These are phyloP conservation scores for Metarhizium robertsii DNA, from an alignment of 2,329 filamentous ascomycete species.

Conservation along the genomic window DNA sequence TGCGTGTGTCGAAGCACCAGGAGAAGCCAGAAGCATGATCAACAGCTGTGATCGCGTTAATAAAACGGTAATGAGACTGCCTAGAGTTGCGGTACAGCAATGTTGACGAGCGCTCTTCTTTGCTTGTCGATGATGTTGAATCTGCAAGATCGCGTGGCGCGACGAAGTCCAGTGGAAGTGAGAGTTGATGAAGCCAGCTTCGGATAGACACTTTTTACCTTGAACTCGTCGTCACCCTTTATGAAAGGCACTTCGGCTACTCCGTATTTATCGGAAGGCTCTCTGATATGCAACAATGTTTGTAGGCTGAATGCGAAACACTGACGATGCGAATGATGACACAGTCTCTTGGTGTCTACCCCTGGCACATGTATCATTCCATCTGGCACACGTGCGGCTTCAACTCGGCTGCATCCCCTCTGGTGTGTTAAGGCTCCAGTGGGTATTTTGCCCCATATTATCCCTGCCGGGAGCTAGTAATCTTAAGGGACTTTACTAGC, in stretches of 20 bases:
- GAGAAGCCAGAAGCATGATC: not conserved
- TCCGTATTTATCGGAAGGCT: not conserved
- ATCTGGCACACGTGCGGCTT: not conserved
- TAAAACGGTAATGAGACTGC: not conserved
- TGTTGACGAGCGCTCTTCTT: not conserved
- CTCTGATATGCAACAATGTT: not conserved
- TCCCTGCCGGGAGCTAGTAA: too few relatives aligned
- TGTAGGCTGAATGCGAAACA: not conserved
- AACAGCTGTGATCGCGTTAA: not conserved
- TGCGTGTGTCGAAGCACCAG: not conserved
- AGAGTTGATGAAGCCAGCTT: not conserved
- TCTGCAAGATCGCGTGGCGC: not conserved
- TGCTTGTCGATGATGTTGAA: not conserved
- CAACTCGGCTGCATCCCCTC: too few relatives aligned
- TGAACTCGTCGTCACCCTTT: not conserved
- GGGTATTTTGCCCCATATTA: too few relatives aligned
- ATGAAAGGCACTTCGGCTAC: not conserved
- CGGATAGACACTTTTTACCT: not conserved
- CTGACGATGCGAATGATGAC: not conserved
- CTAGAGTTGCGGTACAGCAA: too few relatives aligned
- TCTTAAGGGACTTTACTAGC: too few relatives aligned
- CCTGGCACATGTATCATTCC: not conserved
- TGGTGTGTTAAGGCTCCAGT: too few relatives aligned
- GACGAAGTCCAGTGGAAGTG: not conserved
- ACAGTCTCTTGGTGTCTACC: not conserved